phyloP scores from a whole-genome alignment of 140 eudicot species.

The Erigeron philadelphicus region DNA sequence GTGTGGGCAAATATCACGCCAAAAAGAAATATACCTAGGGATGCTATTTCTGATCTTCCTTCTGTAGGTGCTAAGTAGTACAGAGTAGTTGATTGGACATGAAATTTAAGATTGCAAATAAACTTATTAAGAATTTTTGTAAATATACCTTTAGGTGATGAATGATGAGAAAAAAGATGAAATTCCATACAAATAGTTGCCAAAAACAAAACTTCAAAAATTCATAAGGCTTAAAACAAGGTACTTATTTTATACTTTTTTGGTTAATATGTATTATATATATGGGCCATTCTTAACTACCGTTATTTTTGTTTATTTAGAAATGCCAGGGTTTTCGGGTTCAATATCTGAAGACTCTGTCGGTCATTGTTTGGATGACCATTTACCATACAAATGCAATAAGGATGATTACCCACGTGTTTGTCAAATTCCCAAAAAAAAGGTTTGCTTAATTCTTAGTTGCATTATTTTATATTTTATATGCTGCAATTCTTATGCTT shows the following conservation, averaged over 20 bases:
- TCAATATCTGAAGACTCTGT: constrained; percentile 5
- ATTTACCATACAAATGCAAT: constrained; percentile 53
- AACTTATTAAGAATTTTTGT: neutral
- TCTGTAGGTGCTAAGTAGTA: constrained; percentile 34
- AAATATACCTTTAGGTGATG: constrained; percentile 37
- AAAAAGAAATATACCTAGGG: constrained; percentile 39
- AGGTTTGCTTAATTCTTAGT: constrained; percentile 36
- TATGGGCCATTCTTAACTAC: neutral
- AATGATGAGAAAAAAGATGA: constrained; percentile 52
- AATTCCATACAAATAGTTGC: constrained; percentile 36
- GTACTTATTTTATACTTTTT: neutral
- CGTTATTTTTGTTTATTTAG: constrained; percentile 3
- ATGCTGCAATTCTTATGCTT: neutral
- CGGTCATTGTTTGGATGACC: constrained; percentile 46
- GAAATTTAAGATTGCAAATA: too few relatives aligned
- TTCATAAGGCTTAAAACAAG: constrained; percentile 46
- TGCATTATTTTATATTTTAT: neutral
- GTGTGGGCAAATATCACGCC: constrained; percentile 19
- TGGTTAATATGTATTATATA: neutral
- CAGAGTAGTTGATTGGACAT: neutral
- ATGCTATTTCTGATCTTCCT: constrained; percentile 74
- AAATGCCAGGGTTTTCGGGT: constrained; percentile 30
- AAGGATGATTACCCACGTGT: constrained; percentile 62
- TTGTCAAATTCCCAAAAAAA: constrained; percentile 55
- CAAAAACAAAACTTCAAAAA: constrained; percentile 50